Conservation (phyloP, 306 rosid species). For the Gillenia trifoliata region DNA sequence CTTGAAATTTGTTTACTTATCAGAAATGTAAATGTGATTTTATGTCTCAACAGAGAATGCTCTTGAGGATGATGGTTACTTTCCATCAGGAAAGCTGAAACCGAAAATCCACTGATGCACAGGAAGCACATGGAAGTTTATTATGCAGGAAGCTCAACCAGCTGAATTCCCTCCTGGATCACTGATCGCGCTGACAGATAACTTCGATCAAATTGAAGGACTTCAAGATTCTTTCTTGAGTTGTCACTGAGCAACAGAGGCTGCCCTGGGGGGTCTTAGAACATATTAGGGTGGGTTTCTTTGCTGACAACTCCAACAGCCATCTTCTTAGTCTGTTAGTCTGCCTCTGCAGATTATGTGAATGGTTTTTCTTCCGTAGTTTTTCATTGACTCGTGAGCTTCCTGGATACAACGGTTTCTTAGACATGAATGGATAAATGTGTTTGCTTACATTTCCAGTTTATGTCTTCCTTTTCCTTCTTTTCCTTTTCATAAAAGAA, state of each 20-base stretch:
- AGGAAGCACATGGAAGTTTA: conserved; percentile 57
- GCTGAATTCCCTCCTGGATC: conserved; percentile 37
- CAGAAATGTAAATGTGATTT: not conserved
- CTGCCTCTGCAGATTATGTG: conserved; percentile 7
- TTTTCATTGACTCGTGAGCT: not conserved
- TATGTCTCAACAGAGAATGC: conserved; percentile 50
- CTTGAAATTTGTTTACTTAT: not conserved
- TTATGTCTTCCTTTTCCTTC: too few relatives aligned
- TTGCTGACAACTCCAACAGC: conserved; percentile 8
- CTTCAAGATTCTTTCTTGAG: not conserved
- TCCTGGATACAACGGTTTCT: not conserved
- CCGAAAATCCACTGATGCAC: conserved; percentile 39
- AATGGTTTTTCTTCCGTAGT: not conserved
- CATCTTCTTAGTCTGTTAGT: not conserved
- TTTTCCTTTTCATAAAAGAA: too few relatives aligned
- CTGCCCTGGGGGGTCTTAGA: conserved; percentile 21
- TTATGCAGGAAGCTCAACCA: conserved; percentile 52
- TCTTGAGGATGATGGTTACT: conserved; percentile 65
- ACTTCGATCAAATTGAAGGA: not conserved
- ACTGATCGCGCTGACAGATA: not conserved
- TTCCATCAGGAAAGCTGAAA: conserved; percentile 69
- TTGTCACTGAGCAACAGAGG: conserved; percentile 29
- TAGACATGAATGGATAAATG: not conserved
- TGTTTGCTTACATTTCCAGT: too few relatives aligned
- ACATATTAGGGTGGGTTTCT: conserved; percentile 1